phyloP scores from a whole-genome alignment of 2,329 filamentous ascomycete genomes.

The Pseudogymnoascus sp. region DNA sequence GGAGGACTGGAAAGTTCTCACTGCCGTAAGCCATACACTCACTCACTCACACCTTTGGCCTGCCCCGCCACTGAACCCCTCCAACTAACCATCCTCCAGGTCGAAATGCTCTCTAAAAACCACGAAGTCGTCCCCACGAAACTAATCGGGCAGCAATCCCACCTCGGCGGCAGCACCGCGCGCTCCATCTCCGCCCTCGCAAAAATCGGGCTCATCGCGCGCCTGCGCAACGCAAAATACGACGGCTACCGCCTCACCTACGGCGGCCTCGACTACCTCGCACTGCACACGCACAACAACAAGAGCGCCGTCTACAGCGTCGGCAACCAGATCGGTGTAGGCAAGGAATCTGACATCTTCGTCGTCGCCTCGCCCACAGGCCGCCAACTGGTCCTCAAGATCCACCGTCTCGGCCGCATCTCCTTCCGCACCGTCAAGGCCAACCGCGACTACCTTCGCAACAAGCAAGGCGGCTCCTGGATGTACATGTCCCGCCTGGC shows the following conservation, averaged over 20 bases:
- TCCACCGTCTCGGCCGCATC: conserved; percentile 89
- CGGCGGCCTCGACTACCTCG: conserved; percentile 95
- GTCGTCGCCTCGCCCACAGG: conserved; percentile 78
- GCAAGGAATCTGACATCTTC: conserved; percentile 96
- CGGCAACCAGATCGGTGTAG: conserved; percentile 88
- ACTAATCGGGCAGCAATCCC: conserved; percentile 76
- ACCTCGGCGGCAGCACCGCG: conserved; percentile 74
- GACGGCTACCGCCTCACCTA: conserved; percentile 96
- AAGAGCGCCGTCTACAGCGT: conserved; percentile 80
- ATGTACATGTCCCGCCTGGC: conserved; percentile 96
- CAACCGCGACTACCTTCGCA: conserved; percentile 90
- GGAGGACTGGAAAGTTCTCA: conserved; percentile 93
- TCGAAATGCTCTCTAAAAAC: conserved; percentile 90
- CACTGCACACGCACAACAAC: conserved; percentile 80
- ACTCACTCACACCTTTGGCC: not conserved
- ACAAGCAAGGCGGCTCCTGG: conserved; percentile 76
- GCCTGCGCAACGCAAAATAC: conserved; percentile 92
- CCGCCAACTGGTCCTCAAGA: conserved; percentile 79
- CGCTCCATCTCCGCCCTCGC: conserved; percentile 83
- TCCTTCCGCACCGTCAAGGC: conserved; percentile 95
- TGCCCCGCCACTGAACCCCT: conserved; percentile 22
- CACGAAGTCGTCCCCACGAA: conserved; percentile 93
- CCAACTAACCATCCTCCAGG: conserved; percentile 48
- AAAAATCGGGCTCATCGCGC: conserved; percentile 84
- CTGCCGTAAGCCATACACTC: conserved; percentile 57